These are phyloP conservation scores for Saccharum spontaneum DNA, from an alignment of 176 grass and related monocot genomes.

Conservation along the genomic window DNA sequence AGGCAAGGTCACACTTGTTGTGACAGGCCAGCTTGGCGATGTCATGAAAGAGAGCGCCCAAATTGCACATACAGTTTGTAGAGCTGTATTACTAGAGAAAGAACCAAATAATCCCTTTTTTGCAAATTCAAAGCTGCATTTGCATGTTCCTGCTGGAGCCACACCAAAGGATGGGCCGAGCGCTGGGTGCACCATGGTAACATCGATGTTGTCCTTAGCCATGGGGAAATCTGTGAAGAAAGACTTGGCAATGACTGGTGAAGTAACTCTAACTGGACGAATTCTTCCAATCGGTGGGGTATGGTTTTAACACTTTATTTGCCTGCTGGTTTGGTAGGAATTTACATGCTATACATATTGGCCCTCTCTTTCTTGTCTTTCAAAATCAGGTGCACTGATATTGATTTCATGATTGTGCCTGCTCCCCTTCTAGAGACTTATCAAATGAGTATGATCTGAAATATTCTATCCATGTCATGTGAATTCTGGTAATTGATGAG, in stretches of 20 bases:
- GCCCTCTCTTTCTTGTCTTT: not conserved
- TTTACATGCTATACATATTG: not conserved
- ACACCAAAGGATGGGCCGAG: slow-evolving; percentile 96
- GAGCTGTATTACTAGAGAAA: slow-evolving; percentile 73
- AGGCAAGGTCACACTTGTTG: slow-evolving; percentile 70
- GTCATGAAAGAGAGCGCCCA: slow-evolving; percentile 99
- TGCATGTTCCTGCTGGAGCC: slow-evolving; percentile 88
- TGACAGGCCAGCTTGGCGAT: slow-evolving; percentile 96
- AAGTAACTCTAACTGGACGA: slow-evolving; percentile 86
- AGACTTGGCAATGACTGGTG: slow-evolving; percentile 91
- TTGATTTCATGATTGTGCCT: not conserved
- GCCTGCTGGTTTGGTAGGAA: not conserved
- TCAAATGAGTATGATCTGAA: not conserved
- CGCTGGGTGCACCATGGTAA: slow-evolving; percentile 91
- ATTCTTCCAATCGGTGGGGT: slow-evolving; percentile 81
- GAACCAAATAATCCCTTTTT: slow-evolving; percentile 78
- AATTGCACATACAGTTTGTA: slow-evolving; percentile 83
- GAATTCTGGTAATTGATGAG: not conserved
- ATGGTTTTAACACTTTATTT: slow-evolving; percentile 29
- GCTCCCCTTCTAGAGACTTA: not conserved
- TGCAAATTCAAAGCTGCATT: slow-evolving; percentile 76
- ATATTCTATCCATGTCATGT: not conserved
- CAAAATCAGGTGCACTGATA: not conserved
- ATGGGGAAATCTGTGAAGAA: slow-evolving; percentile 77
- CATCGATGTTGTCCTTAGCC: slow-evolving; percentile 87